Conservation (phyloP, 805 yeast species). For the Kodamaea lidongshanica region DNA sequence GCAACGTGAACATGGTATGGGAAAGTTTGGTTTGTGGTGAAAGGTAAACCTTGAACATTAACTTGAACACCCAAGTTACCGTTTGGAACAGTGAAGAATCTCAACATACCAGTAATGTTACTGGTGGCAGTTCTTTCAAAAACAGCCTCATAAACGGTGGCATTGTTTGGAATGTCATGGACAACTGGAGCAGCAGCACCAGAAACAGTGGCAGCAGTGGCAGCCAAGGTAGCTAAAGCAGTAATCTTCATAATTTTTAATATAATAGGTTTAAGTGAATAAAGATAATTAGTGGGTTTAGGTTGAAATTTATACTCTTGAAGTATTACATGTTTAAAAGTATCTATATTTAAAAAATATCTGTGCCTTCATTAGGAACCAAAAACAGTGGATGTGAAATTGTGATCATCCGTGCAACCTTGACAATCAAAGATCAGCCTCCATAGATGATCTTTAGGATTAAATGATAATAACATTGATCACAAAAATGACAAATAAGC, state of each 20-base stretch:
- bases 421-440: no score
- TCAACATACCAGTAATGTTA: conserved; percentile 22
- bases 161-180: conserved; percentile 23
- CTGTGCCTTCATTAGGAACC: no score
- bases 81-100: conserved; percentile 21
- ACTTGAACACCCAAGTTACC: conserved; percentile 29
- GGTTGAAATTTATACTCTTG: no score
- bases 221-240: conserved; percentile 1
- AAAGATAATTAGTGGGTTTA: no score
- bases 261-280: no score
- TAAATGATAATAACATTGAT: no score
- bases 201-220: background rate
- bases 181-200: conserved; percentile 18
- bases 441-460: no score
- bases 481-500: no score
- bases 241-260: conserved; percentile 3
- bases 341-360: no score
- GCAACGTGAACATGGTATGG: conserved; percentile 32
- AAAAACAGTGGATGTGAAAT: no score
- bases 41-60: conserved; percentile 27
- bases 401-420: no score
- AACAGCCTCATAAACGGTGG: conserved; percentile 23
- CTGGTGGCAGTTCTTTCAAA: conserved; percentile 16
- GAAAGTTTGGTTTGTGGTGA: conserved; percentile 31
- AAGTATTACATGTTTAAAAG: no score